Base-by-base conservation (phyloP, 768 basidiomycete genomes). In the Pleurotus pulmonarius region DNA sequence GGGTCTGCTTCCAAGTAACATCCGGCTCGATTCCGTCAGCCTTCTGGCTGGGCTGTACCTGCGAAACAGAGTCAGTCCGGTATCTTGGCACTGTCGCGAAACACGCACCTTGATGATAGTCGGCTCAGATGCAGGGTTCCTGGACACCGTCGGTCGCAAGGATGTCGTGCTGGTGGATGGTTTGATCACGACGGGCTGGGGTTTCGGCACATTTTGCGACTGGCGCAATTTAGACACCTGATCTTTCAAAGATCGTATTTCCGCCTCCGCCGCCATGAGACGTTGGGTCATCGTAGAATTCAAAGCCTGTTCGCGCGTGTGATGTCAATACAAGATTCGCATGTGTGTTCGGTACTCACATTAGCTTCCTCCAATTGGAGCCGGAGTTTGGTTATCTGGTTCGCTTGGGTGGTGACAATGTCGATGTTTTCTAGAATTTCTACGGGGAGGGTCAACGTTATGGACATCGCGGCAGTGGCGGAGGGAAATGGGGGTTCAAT, bases 391-490 rank as follows among this genome's bases (percentile, higher is more conserved):
- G 38, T 38, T 41, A 53, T 39, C 22, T 53, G 51, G 20, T 53
- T 41, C 39, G 51, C 51, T 41, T 53, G 51, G 39, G 38, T 39
- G 34, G 34, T 40, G 26, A 53, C 51, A 39, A 53, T 53, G 24
- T 53, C 37, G 41, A 53, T 53, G 51, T 53, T 41, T 53, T 53
- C 51, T 53, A 53, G 51, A 53, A 53, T 40, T 53, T 53, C 51
- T 41, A 53, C 51, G 39, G 51, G 51, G 51, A 53, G 51, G 37
- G 51, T 53, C 51, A 53, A 53, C 51, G 51, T 53, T 53, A 53
- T 53, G 51, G 51, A 53, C 51, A 53, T 53, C 37, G 9, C 51
- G 51, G 51, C 16, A 53, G 51, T 38, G 48, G 38, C 16, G 16
- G 29, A 51, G 49, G 34, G 29, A 51, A 25, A 18, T 53, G 51